Percentiles rank a stretch among this genome's conserved stretches.
phyloP scores from a whole-genome alignment of 805 yeast species.

The Ogataea dorogensis region DNA sequence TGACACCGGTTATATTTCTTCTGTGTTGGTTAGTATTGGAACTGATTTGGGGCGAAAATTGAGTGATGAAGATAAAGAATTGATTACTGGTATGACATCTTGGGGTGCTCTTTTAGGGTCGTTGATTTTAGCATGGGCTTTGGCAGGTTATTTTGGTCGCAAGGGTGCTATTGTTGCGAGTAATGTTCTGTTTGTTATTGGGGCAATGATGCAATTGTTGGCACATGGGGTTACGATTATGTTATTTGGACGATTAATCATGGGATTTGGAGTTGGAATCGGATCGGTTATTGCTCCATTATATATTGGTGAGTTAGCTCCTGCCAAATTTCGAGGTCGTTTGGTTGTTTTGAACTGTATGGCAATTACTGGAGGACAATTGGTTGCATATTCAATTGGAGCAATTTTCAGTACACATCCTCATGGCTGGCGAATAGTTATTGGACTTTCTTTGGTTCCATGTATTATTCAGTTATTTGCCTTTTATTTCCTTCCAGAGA shows the following conservation, averaged over 20 bases:
- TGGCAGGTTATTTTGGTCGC: constrained; percentile 50
- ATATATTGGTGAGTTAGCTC: constrained; percentile 53
- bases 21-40: constrained; percentile 53
- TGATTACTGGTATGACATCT: constrained; percentile 55
- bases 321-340: constrained; percentile 50
- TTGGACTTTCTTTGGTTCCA: constrained; percentile 52
- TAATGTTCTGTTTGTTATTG: constrained; percentile 46
- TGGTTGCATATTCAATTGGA: constrained; percentile 52
- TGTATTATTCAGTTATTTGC: constrained; percentile 45
- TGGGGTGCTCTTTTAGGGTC: constrained; percentile 54
- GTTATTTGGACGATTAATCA: constrained; percentile 50
- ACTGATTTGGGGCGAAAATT: constrained; percentile 42
- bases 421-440: constrained; percentile 53
- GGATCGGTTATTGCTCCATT: constrained; percentile 56
- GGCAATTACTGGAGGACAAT: constrained; percentile 57
- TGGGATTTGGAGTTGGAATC: constrained; percentile 56
- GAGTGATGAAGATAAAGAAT: constrained; percentile 46
- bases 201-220: constrained; percentile 47
- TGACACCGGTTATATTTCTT: constrained; percentile 59
- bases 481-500: constrained; percentile 51
- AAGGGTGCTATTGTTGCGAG: constrained; percentile 45
- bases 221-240: constrained; percentile 46
- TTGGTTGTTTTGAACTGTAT: constrained; percentile 51
- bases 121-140: constrained; percentile 46
- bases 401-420: constrained; percentile 42